These are phyloP conservation scores for Candida albicans DNA, from an alignment of 1,139 yeast genomes.

Conservation along the genomic window DNA sequence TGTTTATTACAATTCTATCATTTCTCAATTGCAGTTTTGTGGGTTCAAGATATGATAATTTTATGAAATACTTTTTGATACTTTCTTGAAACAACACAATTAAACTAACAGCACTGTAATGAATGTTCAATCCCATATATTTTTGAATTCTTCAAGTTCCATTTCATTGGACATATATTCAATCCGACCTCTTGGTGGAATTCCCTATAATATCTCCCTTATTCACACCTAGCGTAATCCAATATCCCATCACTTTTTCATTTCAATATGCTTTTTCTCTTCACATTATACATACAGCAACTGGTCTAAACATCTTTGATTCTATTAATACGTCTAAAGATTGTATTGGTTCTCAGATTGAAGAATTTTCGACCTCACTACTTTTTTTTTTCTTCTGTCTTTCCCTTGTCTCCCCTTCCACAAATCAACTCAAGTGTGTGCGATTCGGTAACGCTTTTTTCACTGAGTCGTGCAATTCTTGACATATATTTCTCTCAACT, in stretches of 20 bases:
- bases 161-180: too few relatives aligned
- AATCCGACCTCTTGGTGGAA: too few relatives aligned
- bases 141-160: too few relatives aligned
- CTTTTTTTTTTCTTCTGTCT: constrained; percentile 1
- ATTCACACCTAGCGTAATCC: neutral
- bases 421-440: neutral
- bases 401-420: too few relatives aligned
- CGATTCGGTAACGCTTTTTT: constrained; percentile 2
- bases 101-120: too few relatives aligned
- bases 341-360: neutral
- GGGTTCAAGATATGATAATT: too few relatives aligned
- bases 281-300: constrained; percentile 27
- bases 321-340: neutral
- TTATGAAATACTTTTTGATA: too few relatives aligned
- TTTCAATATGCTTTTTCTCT: neutral
- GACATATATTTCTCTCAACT: neutral
- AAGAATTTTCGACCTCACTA: constrained; percentile 3
- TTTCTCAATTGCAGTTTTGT: too few relatives aligned
- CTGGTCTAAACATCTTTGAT: constrained; percentile 41
- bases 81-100: too few relatives aligned
- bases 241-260: neutral
- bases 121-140: too few relatives aligned
- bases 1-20: too few relatives aligned
- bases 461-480: constrained; percentile 1
- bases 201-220: too few relatives aligned